Percentiles rank a stretch among this genome's conserved stretches.
Evolutionary conservation across 345 rosid genomes (phyloP).

Genomic region (Populus alba): DNA sequence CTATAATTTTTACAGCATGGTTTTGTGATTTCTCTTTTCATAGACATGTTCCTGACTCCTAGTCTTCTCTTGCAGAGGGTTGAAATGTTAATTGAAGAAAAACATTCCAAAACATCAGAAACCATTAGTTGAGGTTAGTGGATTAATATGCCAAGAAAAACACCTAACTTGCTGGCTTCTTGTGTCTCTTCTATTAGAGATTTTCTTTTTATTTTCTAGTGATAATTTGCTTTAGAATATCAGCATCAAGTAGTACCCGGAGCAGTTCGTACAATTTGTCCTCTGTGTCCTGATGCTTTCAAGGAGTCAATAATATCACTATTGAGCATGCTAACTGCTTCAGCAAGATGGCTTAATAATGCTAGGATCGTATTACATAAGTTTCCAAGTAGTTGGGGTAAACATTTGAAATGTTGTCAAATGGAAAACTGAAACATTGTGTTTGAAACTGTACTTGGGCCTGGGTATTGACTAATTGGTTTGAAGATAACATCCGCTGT

Average conservation of each 20-base stretch:
- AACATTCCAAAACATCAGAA: slow-evolving; percentile 38
- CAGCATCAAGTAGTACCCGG: neutral
- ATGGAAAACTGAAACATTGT: too few species aligned
- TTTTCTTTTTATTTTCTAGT: neutral
- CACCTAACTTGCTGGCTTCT: slow-evolving; percentile 1
- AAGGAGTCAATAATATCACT: neutral
- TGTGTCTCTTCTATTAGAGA: neutral
- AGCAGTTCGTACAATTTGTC: neutral
- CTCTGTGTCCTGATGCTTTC: neutral
- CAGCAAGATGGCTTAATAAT: neutral
- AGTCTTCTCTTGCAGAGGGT: slow-evolving; percentile 49
- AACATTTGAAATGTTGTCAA: too few species aligned
- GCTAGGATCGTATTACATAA: neutral
- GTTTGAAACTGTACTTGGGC: neutral
- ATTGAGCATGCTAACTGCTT: neutral
- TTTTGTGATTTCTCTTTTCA: slow-evolving; percentile 2
- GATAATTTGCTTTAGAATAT: neutral
- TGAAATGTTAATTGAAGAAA: slow-evolving; percentile 54
- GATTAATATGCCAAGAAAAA: neutral
- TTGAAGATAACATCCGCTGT: too few species aligned
- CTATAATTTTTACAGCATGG: neutral
- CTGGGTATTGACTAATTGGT: neutral
- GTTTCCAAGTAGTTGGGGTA: neutral
- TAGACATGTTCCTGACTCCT: neutral
- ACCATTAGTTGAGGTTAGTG: slow-evolving; percentile 34